These are phyloP conservation scores for Zanthoxylum bungeanum DNA, from an alignment of 345 rosid genomes.

Conservation along the genomic window DNA sequence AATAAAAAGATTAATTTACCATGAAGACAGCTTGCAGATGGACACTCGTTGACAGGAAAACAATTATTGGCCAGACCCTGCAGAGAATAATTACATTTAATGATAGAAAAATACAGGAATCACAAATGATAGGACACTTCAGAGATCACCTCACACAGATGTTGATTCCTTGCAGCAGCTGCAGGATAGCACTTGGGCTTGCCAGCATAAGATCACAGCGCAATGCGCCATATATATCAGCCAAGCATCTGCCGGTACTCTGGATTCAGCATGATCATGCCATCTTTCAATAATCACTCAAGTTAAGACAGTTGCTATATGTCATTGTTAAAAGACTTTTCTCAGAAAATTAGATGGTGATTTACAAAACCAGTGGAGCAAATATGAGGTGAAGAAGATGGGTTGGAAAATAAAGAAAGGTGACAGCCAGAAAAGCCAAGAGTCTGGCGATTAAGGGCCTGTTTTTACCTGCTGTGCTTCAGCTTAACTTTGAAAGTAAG, in stretches of 20 bases:
- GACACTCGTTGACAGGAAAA: constrained; percentile 51
- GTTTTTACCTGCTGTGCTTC: background rate
- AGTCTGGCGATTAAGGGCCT: background rate
- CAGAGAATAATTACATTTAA: constrained; percentile 6
- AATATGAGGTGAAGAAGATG: background rate
- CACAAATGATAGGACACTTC: background rate
- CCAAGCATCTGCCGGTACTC: constrained; percentile 68
- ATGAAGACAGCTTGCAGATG: constrained; percentile 73
- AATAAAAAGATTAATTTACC: constrained; percentile 39
- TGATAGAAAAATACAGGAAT: background rate
- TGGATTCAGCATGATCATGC: constrained; percentile 36
- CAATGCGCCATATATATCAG: constrained; percentile 76
- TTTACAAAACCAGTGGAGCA: background rate
- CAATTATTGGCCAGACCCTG: constrained; percentile 49
- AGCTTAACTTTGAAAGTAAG: background rate
- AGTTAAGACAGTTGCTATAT: background rate
- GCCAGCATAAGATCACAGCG: constrained; percentile 61
- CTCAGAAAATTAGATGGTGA: background rate
- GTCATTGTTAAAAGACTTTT: background rate
- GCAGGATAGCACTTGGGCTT: constrained; percentile 77
- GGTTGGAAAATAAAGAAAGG: no score
- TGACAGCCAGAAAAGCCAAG: no score
- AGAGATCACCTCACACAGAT: constrained; percentile 64
- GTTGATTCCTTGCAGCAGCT: constrained; percentile 64
- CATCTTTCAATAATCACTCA: no score